Conservation (phyloP, 108 stramenopile species). For the Cyclotella atomus region DNA sequence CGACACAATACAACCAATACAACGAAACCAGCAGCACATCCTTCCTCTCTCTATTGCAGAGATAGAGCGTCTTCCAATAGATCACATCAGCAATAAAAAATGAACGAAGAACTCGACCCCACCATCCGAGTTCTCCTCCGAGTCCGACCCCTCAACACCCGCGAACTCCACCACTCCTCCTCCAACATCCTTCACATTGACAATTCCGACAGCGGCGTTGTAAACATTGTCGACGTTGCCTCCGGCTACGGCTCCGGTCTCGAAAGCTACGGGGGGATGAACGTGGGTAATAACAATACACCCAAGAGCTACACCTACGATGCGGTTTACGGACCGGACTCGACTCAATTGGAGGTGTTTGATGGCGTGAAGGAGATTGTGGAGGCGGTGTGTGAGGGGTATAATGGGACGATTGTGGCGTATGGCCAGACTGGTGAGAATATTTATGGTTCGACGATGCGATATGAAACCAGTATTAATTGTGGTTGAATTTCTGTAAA, state of each 20-base stretch:
- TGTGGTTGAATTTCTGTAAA: no score
- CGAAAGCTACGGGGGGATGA: background rate
- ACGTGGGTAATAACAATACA: background rate
- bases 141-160: constrained; percentile 48
- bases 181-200: constrained; percentile 16
- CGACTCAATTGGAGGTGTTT: constrained; percentile 35
- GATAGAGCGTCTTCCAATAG: no score
- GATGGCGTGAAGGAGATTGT: constrained; percentile 42
- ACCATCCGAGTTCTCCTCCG: constrained; percentile 56
- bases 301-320: constrained; percentile 4
- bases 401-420: constrained; percentile 57
- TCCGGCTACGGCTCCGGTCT: background rate
- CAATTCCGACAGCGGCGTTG: constrained; percentile 13
- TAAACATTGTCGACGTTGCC: constrained; percentile 11
- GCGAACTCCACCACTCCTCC: constrained; percentile 21
- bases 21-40: no score
- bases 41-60: no score
- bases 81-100: no score
- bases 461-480: no score
- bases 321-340: constrained; percentile 45
- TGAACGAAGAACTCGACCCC: constrained; percentile 45
- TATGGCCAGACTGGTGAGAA: constrained; percentile 58
- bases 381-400: constrained; percentile 45
- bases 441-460: no score
- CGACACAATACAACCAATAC: no score